phyloP scores from a whole-genome alignment of 1,284 basidiomycete genomes.

The Ustilago loliicola region DNA sequence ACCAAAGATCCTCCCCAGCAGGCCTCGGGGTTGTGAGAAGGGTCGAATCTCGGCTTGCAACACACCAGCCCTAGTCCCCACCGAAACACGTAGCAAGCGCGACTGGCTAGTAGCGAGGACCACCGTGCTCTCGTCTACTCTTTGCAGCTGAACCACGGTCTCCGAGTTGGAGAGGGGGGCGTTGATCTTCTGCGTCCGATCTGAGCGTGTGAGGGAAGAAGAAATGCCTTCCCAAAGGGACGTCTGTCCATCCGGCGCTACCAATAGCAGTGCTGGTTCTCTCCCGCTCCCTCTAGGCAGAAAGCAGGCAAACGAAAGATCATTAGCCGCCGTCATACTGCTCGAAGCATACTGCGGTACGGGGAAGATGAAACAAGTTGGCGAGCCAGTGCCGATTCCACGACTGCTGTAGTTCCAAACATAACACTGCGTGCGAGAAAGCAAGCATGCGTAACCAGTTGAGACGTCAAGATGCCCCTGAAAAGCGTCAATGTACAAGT shows the following conservation, averaged over 20 bases:
- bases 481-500: constrained; percentile 57
- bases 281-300: constrained; percentile 28
- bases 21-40: constrained; percentile 59
- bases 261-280: constrained; percentile 60
- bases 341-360: constrained; percentile 43
- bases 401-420: constrained; percentile 65
- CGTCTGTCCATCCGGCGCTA: constrained; percentile 49
- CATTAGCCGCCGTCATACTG: constrained; percentile 36
- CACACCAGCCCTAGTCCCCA: constrained; percentile 53
- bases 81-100: constrained; percentile 46
- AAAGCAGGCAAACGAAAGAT: constrained; percentile 46
- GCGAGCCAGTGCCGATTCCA: constrained; percentile 41
- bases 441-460: constrained; percentile 60
- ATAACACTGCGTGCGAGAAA: constrained; percentile 54
- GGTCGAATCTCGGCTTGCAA: constrained; percentile 52
- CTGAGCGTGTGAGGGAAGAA: constrained; percentile 42
- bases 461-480: constrained; percentile 51
- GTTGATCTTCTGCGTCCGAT: constrained; percentile 40
- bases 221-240: constrained; percentile 61
- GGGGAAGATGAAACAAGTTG: constrained; percentile 58
- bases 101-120: constrained; percentile 57
- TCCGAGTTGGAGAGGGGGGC: constrained; percentile 45
- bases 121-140: constrained; percentile 46
- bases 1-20: constrained; percentile 64
- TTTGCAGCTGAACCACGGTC: constrained; percentile 43